Base-by-base conservation (phyloP, 768 basidiomycete genomes). In the Krasilnikovozyma curviuscula region DNA sequence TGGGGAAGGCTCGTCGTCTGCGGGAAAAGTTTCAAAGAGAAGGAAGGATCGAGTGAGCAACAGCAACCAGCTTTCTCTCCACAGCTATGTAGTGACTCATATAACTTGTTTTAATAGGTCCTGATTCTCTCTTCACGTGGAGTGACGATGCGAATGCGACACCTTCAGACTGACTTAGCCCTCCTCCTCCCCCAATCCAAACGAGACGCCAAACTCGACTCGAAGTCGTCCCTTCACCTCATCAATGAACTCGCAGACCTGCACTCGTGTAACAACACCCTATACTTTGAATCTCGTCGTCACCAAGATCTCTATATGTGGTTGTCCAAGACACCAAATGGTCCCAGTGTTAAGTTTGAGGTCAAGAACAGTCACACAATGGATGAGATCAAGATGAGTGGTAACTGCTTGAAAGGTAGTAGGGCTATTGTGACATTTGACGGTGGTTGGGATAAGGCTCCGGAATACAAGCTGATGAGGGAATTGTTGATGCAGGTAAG, bases 301-400 rank as follows among this genome's bases (percentile, higher is more conserved):
- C 85, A 95, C 58, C 85, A 93, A 61, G 91, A 97, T 59, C 70
- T 98, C 42, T 98, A 97, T 60, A 65, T 97, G 50, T 98, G 93
- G 93, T 81, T 86, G 28, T 78, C 83, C 12, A 89, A 95, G 65
- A 83, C 88, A 30, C 93, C 93, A 19, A 98, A 98, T 59, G 93
- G 93, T 9, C 93, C 93, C 13, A 89, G 83, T 60, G 77, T 89
- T 61, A 95, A 95, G 65, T 73, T 95, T 71, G 93, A 97, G 61
- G 91, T 95, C 14, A 89, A 93, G 67, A 98, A 97, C 61, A 73
- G 91, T 46, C 93, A 98, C 65, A 98, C 93, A 35, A 97, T 97
- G 93, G 93, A 97, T 67, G 93, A 98, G 65, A 71, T 98, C 55
- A 97, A 97, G 69, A 83, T 98, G 89, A 91, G 88, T 7, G 93